Percentiles rank a stretch among this genome's conserved stretches.
Conservation (phyloP, 257 asterid genomes). For the Fraxinus excelsior region DNA sequence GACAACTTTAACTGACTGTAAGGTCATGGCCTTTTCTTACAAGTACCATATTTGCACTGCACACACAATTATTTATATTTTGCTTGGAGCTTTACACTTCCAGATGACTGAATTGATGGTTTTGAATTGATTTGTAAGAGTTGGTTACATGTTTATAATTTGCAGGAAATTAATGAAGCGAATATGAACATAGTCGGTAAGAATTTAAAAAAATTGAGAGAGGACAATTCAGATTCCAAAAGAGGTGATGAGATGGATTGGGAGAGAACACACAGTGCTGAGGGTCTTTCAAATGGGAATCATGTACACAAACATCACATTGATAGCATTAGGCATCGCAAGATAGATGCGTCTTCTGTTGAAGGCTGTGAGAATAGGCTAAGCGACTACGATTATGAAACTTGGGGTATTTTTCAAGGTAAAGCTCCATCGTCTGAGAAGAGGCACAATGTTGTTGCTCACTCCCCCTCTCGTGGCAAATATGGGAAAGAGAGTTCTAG, state of each 20-base stretch:
- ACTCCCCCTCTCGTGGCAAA: conserved; percentile 39
- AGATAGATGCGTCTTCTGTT: conserved; percentile 25
- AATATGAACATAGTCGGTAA: conserved; percentile 26
- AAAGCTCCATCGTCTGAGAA: conserved; percentile 41
- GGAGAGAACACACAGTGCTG: conserved; percentile 33
- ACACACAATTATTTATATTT: conserved; percentile 43
- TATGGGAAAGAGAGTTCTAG: conserved; percentile 39
- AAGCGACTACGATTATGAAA: conserved; percentile 32
- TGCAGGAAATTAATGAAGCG: conserved; percentile 49
- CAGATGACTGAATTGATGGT: conserved; percentile 83
- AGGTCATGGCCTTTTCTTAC: conserved; percentile 24
- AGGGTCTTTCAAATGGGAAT: conserved; percentile 43
- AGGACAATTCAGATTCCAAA: conserved; percentile 37
- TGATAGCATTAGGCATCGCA: conserved; percentile 15
- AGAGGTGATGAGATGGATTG: conserved; percentile 37
- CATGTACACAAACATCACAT: conserved; percentile 25
- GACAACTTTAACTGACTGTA: conserved; percentile 26
- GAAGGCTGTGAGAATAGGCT: conserved; percentile 32
- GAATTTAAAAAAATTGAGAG: conserved; percentile 26
- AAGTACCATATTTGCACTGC: conserved; percentile 41
- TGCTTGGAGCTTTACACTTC: conserved; percentile 52
- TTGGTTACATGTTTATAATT: conserved; percentile 44
- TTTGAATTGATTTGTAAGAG: conserved; percentile 78
- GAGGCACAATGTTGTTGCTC: conserved; percentile 29
- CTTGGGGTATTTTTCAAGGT: conserved; percentile 32